Evolutionary conservation across 345 rosid genomes (phyloP), one percentile per base, ranked within the genome.

Genomic region (Sapria himalayana): DNA sequence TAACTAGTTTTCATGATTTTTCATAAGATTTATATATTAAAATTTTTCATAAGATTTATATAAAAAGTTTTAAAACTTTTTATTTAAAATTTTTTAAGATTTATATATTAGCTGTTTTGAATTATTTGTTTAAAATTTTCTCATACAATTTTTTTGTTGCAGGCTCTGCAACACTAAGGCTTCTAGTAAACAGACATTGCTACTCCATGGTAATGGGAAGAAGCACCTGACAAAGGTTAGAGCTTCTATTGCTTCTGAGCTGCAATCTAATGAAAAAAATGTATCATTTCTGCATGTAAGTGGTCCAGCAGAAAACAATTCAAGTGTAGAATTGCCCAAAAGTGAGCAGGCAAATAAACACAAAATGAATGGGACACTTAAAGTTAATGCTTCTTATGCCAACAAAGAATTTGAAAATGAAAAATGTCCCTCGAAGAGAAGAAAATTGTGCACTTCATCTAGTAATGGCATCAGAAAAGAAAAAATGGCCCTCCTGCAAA

Each of bases 161-260:
- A 86, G 94, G 55, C 70, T 86, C 29, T 86, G 97, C 66, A 64
- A 81, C 57, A 76, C 72, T 29, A 67, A 70, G 52, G 94, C 94
- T 46, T 56, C 93, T 1, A 76, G 93, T 53, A 69, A 73, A 66
- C 96, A 85, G 62, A 23, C 91, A 13, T 57, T 85, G 58, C 77
- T 81, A 55, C 69, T 80, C 14, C 97, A 81, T 66, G 94, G 94
- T 4, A 92, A 85, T 20, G 97, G 97, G 38, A 85, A 85, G 74
- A 85, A 78, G 67, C 97, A 85, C 50, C 45, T 70, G 56, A 73
- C 62, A 18, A 81, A 78, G 60, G 92, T 80, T 15, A 64, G 76
- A 37, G 89, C 78, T 18, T 55, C 66, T 48, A 81, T 73, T 66
- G 71, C 79, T 29, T 56, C 67, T 25, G 69, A 60, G 34, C 76